Evolutionary conservation across 805 yeast species (phyloP).

Genomic region (Ogataea neopini): DNA sequence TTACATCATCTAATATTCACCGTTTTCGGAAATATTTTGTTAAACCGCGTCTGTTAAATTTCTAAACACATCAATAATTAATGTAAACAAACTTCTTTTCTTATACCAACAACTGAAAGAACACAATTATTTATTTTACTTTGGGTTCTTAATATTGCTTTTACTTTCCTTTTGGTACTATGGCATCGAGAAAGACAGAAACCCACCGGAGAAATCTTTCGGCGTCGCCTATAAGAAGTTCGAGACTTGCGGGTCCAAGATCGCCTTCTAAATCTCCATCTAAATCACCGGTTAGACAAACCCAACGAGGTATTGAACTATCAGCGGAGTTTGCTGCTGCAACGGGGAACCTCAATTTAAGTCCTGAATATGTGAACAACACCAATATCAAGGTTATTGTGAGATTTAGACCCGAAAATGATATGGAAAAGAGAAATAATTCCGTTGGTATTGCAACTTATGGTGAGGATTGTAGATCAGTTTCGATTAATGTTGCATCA

Average conservation of each 20-base stretch:
- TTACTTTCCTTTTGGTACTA: not conserved
- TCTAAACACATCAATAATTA: not conserved
- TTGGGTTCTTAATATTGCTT: not conserved
- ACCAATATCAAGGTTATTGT: slow-evolving; percentile 66
- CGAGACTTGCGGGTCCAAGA: slow-evolving; percentile 6
- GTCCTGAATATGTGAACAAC: slow-evolving; percentile 20
- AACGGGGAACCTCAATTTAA: not conserved
- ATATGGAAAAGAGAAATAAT: slow-evolving; percentile 15
- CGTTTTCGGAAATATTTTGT: slow-evolving; percentile 1
- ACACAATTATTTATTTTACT: not conserved
- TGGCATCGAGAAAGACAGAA: slow-evolving; percentile 1
- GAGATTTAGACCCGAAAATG: slow-evolving; percentile 62
- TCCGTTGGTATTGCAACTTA: slow-evolving; percentile 16
- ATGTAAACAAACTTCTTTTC: not conserved
- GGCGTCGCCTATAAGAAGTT: slow-evolving; percentile 17
- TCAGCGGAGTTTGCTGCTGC: slow-evolving; percentile 7
- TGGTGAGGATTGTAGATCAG: slow-evolving; percentile 15
- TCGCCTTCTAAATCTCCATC: slow-evolving; percentile 10
- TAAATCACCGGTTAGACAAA: not conserved
- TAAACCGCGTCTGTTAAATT: slow-evolving; percentile 2
- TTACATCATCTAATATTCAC: not conserved
- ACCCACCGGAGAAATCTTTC: slow-evolving; percentile 8
- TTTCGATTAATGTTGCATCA: slow-evolving; percentile 16
- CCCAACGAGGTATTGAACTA: slow-evolving; percentile 8
- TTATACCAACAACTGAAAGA: not conserved